Conservation (phyloP, 2,329 filamentous ascomycete species). For the Didymosphaeria variabile region DNA sequence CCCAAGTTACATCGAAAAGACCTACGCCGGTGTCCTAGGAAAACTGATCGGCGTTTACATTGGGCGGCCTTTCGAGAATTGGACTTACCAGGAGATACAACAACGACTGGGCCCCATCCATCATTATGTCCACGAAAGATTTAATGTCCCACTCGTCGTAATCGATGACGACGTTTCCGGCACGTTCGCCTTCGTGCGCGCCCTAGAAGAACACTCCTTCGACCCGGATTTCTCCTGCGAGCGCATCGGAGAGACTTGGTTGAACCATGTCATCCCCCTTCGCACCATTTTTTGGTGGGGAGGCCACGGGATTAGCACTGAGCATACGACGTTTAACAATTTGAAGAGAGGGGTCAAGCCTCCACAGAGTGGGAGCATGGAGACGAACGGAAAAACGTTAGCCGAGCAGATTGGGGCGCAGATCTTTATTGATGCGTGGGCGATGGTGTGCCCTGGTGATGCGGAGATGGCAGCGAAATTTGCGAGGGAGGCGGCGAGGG, state of each 20-base stretch:
- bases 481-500: constrained; percentile 44
- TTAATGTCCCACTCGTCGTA: constrained; percentile 17
- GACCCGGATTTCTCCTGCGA: constrained; percentile 5
- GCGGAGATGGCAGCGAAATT: constrained; percentile 39
- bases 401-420: constrained; percentile 21
- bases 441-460: constrained; percentile 17
- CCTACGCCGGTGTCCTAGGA: constrained; percentile 53
- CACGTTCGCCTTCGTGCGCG: constrained; percentile 50
- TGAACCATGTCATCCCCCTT: constrained; percentile 44
- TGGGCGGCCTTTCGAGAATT: constrained; percentile 51
- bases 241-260: constrained; percentile 27
- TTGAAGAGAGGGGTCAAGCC: constrained; percentile 49
- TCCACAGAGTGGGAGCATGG: constrained; percentile 19
- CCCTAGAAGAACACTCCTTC: constrained; percentile 29
- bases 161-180: constrained; percentile 23
- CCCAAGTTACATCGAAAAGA: constrained; percentile 44
- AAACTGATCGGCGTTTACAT: constrained; percentile 53
- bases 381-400: constrained; percentile 20
- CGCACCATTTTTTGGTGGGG: constrained; percentile 53
- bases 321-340: constrained; percentile 53
- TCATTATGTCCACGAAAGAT: constrained; percentile 18
- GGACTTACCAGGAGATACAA: constrained; percentile 48
- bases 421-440: constrained; percentile 24
- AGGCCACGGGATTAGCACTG: constrained; percentile 50
- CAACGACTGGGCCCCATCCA: constrained; percentile 38